Evolutionary conservation across 2,329 filamentous ascomycete genomes (phyloP).

Genomic region (Leptographium galeiforme): DNA sequence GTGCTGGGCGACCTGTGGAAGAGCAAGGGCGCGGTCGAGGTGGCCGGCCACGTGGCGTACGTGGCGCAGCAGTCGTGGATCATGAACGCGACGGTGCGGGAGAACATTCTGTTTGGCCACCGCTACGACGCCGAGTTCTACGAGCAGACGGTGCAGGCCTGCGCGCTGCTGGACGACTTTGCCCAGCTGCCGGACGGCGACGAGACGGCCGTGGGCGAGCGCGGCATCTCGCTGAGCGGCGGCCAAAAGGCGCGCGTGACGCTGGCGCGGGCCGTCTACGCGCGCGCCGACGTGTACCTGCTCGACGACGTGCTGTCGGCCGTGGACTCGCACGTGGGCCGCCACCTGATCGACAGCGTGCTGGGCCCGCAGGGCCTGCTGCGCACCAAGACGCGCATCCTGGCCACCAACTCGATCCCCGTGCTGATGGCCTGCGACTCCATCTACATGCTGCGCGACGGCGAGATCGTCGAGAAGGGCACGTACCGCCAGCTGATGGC

Average conservation of each 20-base stretch:
- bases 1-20: constrained; percentile 91
- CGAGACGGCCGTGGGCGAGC: constrained; percentile 90
- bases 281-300: constrained; percentile 89
- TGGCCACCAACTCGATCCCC: constrained; percentile 90
- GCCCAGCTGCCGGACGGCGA: constrained; percentile 87
- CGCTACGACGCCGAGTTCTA: constrained; percentile 90
- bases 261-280: constrained; percentile 86
- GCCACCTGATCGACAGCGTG: constrained; percentile 89
- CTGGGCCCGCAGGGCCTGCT: constrained; percentile 76
- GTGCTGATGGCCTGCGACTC: constrained; percentile 82
- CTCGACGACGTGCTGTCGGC: constrained; percentile 90
- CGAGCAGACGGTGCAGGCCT: constrained; percentile 81
- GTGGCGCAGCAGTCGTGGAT: constrained; percentile 92
- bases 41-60: constrained; percentile 77
- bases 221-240: constrained; percentile 88
- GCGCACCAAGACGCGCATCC: constrained; percentile 72
- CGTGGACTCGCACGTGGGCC: constrained; percentile 94
- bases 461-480: constrained; percentile 71
- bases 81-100: constrained; percentile 92
- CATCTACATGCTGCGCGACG: constrained; percentile 73
- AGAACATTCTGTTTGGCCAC: constrained; percentile 95
- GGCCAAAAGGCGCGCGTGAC: constrained; percentile 93
- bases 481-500: constrained; percentile 85
- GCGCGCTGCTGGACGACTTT: constrained; percentile 84
- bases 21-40: constrained; percentile 64